Percentiles rank a stretch among this genome's conserved stretches.
Evolutionary conservation across 768 basidiomycete species (phyloP).

Genomic region (Hericium erinaceus): DNA sequence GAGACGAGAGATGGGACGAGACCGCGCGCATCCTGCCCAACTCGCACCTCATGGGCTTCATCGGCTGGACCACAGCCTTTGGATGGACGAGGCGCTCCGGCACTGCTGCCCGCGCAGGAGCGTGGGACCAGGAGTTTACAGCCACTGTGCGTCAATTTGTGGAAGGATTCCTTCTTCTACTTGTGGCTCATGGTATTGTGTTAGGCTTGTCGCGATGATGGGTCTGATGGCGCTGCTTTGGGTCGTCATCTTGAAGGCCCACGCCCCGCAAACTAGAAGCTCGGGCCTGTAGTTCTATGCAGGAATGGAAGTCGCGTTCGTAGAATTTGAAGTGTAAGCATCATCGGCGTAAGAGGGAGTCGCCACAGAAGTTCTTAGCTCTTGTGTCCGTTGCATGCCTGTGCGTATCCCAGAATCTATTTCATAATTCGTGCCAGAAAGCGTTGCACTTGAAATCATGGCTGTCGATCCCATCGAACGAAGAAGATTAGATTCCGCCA

Average conservation of each 20-base stretch:
- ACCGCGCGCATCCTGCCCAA: conserved; percentile 34
- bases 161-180: background rate
- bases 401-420: too few relatives aligned
- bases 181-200: background rate
- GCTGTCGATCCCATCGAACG: too few relatives aligned
- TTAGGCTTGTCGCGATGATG: conserved; percentile 33
- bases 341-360: too few relatives aligned
- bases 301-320: background rate
- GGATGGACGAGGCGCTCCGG: conserved; percentile 41
- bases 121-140: conserved; percentile 36
- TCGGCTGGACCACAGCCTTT: conserved; percentile 46
- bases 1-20: conserved; percentile 32
- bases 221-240: conserved; percentile 31
- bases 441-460: too few relatives aligned
- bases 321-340: too few relatives aligned
- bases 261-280: background rate
- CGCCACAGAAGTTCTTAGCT: too few relatives aligned
- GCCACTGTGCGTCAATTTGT: conserved; percentile 33
- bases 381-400: too few relatives aligned
- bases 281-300: background rate
- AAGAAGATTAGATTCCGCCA: too few relatives aligned
- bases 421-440: too few relatives aligned
- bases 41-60: conserved; percentile 29
- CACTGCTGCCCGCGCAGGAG: conserved; percentile 32
- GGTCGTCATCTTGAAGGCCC: conserved; percentile 29